Evolutionary conservation across 1,139 yeast genomes (phyloP).

Genomic region (Candida mesenterica): DNA sequence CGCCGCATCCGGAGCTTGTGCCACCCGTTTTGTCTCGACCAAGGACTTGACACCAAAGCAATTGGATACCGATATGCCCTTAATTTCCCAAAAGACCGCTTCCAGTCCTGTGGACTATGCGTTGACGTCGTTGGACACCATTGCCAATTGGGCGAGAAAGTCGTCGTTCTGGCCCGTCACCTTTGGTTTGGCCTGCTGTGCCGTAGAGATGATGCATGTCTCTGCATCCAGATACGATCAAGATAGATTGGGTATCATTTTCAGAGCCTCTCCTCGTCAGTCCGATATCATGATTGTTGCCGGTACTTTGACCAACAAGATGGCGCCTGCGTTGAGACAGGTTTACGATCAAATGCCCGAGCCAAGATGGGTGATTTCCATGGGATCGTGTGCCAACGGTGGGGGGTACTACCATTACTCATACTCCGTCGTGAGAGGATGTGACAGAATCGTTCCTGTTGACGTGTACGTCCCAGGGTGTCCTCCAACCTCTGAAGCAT

Average conservation of each 20-base stretch:
- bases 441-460: constrained; percentile 85
- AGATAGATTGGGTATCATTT: constrained; percentile 89
- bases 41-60: constrained; percentile 45
- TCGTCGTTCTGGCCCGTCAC: constrained; percentile 95
- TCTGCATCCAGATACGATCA: constrained; percentile 92
- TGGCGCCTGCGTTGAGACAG: constrained; percentile 93
- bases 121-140: constrained; percentile 76
- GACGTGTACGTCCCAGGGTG: constrained; percentile 93
- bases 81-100: constrained; percentile 46
- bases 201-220: constrained; percentile 95
- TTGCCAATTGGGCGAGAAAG: constrained; percentile 91
- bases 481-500: constrained; percentile 90
- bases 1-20: constrained; percentile 4
- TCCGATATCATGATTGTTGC: constrained; percentile 93
- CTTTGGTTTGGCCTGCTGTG: constrained; percentile 89
- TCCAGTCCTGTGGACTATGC: constrained; percentile 71
- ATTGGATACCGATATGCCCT: constrained; percentile 45
- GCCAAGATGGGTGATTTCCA: constrained; percentile 86
- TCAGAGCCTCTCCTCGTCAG: constrained; percentile 93
- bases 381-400: constrained; percentile 95
- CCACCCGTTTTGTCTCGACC: constrained; percentile 33
- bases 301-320: constrained; percentile 86
- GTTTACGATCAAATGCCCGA: constrained; percentile 95
- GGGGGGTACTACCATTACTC: constrained; percentile 93
- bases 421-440: constrained; percentile 85